phyloP scores from a whole-genome alignment of 2,329 filamentous ascomycete genomes.

The Penicillium sp. region DNA sequence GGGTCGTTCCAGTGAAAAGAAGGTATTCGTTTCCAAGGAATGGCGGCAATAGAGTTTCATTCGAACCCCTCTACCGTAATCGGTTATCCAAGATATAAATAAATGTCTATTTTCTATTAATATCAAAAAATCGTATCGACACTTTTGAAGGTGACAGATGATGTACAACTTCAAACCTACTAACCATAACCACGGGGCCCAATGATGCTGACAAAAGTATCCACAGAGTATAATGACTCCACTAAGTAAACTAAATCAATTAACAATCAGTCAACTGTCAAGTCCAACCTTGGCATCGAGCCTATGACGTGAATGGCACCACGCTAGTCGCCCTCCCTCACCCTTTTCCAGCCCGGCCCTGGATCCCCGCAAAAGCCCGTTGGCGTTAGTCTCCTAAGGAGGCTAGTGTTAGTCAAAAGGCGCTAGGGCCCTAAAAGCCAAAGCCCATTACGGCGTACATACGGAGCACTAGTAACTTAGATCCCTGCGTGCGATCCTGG shows the following conservation, averaged over 20 bases:
- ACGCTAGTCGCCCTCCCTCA: not conserved
- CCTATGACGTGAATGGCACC: conserved; percentile 26
- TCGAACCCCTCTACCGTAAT: not conserved
- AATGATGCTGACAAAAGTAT: not conserved
- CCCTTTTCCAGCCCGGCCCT: conserved; percentile 9
- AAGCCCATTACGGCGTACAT: not conserved
- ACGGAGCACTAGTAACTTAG: conserved; percentile 3
- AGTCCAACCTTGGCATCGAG: not conserved
- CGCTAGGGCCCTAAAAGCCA: conserved; percentile 9
- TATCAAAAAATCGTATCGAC: not conserved
- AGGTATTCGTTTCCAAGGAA: not conserved
- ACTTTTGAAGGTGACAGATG: not conserved
- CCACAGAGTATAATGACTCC: not conserved
- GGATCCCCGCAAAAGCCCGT: conserved; percentile 38
- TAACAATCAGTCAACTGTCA: not conserved
- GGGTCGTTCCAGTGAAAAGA: not conserved
- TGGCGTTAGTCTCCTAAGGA: conserved; percentile 12
- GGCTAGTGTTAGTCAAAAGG: not conserved
- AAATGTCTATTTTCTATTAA: not conserved
- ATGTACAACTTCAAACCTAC: not conserved
- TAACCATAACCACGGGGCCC: not conserved
- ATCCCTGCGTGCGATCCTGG: conserved; percentile 45
- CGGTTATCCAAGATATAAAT: not conserved
- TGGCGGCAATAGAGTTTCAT: not conserved
- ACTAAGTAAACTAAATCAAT: not conserved